Base-by-base conservation (phyloP, 768 basidiomycete genomes). In the Pisolithus albus region DNA sequence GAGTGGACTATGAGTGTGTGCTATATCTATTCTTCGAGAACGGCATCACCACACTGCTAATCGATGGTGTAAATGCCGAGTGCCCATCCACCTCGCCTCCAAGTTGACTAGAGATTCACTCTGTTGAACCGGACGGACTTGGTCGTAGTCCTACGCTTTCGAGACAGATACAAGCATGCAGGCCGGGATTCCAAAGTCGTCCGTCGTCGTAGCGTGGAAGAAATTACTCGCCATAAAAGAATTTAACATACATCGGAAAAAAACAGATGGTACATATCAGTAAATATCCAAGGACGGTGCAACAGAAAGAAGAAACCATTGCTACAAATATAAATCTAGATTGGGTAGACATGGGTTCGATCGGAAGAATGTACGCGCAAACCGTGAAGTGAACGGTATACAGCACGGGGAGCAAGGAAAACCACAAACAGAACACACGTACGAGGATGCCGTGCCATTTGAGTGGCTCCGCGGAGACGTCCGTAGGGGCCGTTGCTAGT, bases 31-130 rank as follows among this genome's bases (percentile, higher is more conserved):
- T n/a, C n/a, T n/a, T n/a, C n/a, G 30, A 30, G 59, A 76, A 80
- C 42, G 82, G 83, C 37, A 76, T 84, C 52, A 80, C 71, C 9
- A 83, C 80, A 1, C 66, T 84, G 30, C 66, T 85, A 54, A 79
- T 10, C 26, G 26, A 84, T 59, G 71, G 83, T 6, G 82, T n/a
- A n/a, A n/a, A n/a, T n/a, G n/a, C n/a, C n/a, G 21, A 23, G 21
- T 23, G 21, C 21, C 21, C 21, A 23, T 23, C 21, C 72, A 50
- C 80, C 3, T 81, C 80, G 7, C 81, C 83, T 1, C 61, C 68
- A 6, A 80, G 80, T 28, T 82, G 75, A 5, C 68, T 77, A 46
- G 76, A 78, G n/a, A n/a, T n/a, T n/a, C n/a, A n/a, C 55, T 24
- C 1, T 7, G 5, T 30, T 9, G 28, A 30, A 7, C 28, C 28